These are phyloP conservation scores for Boletus rex-veris DNA, from an alignment of 768 basidiomycete species.

Conservation along the genomic window DNA sequence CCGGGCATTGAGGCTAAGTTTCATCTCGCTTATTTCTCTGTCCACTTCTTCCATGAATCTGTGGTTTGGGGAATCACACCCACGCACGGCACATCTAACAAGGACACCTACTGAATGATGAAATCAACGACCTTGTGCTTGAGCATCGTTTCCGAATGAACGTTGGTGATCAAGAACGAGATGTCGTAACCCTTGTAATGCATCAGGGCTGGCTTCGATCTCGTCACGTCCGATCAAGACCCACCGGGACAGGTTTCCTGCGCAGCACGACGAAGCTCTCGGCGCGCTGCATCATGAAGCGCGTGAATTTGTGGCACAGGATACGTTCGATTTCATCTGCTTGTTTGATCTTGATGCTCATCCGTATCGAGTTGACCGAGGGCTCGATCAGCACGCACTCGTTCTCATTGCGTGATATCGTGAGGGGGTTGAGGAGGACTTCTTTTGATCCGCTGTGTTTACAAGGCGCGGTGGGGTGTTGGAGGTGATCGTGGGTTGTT, in stretches of 20 bases:
- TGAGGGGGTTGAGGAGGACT: slow-evolving; percentile 88
- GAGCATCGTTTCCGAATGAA: slow-evolving; percentile 96
- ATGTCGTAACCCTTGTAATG: slow-evolving; percentile 90
- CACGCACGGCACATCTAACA: not conserved
- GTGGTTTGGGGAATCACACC: not conserved
- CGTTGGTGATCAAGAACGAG: slow-evolving; percentile 96
- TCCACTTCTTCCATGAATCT: slow-evolving; percentile 99
- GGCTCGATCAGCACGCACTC: slow-evolving; percentile 97
- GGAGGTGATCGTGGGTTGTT: not conserved
- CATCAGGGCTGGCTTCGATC: slow-evolving; percentile 3
- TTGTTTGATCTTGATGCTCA: slow-evolving; percentile 98
- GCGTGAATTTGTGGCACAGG: slow-evolving; percentile 95
- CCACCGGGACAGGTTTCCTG: slow-evolving; percentile 85
- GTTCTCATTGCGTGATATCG: slow-evolving; percentile 95
- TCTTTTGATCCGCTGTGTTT: slow-evolving; percentile 80
- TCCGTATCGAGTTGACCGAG: slow-evolving; percentile 92
- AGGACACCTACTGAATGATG: slow-evolving; percentile 82
- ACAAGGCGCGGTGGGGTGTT: slow-evolving; percentile 2
- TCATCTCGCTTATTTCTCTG: slow-evolving; percentile 99
- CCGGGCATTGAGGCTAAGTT: slow-evolving; percentile 91
- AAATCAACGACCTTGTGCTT: slow-evolving; percentile 99
- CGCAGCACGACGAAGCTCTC: slow-evolving; percentile 97
- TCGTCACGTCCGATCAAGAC: slow-evolving; percentile 25
- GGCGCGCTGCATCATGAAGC: slow-evolving; percentile 98
- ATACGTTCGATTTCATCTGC: slow-evolving; percentile 98